Conservation (phyloP, 345 rosid species). For the Raphanus sativus region DNA sequence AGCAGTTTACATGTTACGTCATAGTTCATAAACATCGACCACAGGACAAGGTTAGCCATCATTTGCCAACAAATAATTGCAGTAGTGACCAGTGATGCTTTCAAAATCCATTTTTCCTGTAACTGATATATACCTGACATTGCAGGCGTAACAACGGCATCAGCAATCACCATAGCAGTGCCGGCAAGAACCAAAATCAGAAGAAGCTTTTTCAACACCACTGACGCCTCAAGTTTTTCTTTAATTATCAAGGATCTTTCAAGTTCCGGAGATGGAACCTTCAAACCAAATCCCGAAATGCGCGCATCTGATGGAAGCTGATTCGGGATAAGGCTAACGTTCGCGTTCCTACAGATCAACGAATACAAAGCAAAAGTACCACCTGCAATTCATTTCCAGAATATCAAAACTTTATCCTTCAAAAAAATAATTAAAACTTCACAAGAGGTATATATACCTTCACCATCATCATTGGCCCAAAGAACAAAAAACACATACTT, state of each 20-base stretch:
- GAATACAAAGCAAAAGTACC: slow-evolving; percentile 99
- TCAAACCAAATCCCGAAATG: slow-evolving; percentile 89
- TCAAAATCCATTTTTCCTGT: neutral
- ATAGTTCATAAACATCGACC: slow-evolving; percentile 10
- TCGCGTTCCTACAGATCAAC: slow-evolving; percentile 91
- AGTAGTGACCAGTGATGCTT: neutral
- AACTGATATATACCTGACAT: slow-evolving; percentile 99
- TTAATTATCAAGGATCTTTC: slow-evolving; percentile 92
- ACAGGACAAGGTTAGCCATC: neutral
- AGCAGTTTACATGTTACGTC: neutral
- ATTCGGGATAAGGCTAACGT: slow-evolving; percentile 94
- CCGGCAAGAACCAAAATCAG: slow-evolving; percentile 89
- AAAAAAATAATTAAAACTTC: neutral
- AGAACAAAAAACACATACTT: slow-evolving; percentile 93
- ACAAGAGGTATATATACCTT: slow-evolving; percentile 55
- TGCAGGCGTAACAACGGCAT: slow-evolving; percentile 97
- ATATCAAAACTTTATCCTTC: neutral
- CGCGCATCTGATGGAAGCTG: slow-evolving; percentile 97
- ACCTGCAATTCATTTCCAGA: slow-evolving; percentile 50
- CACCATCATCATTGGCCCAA: slow-evolving; percentile 99
- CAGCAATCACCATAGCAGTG: slow-evolving; percentile 96
- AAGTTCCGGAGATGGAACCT: slow-evolving; percentile 95
- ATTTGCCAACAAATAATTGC: neutral
- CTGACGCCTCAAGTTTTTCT: slow-evolving; percentile 84
- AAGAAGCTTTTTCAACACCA: slow-evolving; percentile 76